Evolutionary conservation across 2,329 filamentous ascomycete species (phyloP).

Genomic region (Pseudohalonectria lignicola): DNA sequence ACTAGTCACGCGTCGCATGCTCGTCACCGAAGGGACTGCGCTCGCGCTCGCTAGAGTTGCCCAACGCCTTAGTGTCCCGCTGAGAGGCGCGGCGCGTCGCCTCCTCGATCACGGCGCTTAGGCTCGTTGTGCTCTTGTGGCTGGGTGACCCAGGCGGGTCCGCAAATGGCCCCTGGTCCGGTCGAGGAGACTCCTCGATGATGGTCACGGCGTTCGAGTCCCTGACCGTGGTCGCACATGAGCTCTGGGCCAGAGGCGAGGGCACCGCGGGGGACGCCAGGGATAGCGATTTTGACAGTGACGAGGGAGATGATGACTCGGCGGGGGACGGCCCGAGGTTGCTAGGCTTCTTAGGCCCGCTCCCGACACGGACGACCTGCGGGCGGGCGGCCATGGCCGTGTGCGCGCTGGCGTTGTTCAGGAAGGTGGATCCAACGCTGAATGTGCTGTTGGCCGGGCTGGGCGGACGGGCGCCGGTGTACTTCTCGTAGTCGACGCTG

Average conservation of each 20-base stretch:
- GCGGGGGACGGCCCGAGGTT: slow-evolving; percentile 7
- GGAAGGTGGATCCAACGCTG: slow-evolving; percentile 57
- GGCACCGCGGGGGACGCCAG: neutral
- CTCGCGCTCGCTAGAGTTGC: slow-evolving; percentile 17
- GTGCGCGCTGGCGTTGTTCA: slow-evolving; percentile 50
- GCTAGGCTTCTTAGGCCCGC: slow-evolving; percentile 33
- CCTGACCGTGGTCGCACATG: slow-evolving; percentile 15
- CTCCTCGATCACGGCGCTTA: slow-evolving; percentile 47
- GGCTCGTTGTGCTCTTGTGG: slow-evolving; percentile 29
- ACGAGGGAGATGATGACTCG: neutral
- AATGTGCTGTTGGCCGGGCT: slow-evolving; percentile 46
- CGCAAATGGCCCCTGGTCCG: slow-evolving; percentile 48
- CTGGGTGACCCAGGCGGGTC: slow-evolving; percentile 33
- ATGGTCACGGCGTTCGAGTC: slow-evolving; percentile 36
- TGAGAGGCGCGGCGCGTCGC: slow-evolving; percentile 28
- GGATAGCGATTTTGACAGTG: neutral
- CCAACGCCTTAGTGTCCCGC: slow-evolving; percentile 18
- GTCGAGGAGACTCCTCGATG: slow-evolving; percentile 34
- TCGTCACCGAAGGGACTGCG: slow-evolving; percentile 47
- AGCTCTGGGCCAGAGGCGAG: neutral
- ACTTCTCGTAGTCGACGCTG: slow-evolving; percentile 54
- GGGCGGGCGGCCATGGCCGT: slow-evolving; percentile 47
- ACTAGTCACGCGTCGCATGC: slow-evolving; percentile 40
- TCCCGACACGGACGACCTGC: slow-evolving; percentile 49
- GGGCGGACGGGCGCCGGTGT: slow-evolving; percentile 33